Evolutionary conservation across 176 grass and related monocot genomes (phyloP), one percentile per base, ranked within the genome.

Genomic region (Avena insularis): DNA sequence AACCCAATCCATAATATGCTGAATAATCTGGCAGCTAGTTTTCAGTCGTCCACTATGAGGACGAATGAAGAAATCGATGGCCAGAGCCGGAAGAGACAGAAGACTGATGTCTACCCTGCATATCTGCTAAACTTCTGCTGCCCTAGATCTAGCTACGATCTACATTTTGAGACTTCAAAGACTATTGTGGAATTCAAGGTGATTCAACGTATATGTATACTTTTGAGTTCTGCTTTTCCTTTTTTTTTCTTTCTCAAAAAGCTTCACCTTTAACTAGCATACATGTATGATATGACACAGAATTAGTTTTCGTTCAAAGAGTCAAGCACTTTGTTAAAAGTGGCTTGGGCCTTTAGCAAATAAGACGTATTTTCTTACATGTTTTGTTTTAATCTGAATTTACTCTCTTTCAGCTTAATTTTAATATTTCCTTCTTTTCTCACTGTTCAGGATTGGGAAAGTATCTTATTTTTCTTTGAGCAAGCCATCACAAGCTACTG

Each of bases 111-210:
- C 23, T 94, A 91, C 69, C 93, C 92, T 59, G 91, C 93, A 78
- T 98, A 90, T 92, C 60, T 98, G 55, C 87, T 98, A 77, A 96
- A 98, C 54, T 71, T 98, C 25, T 83, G 66, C 92, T 98, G 96
- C 73, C 87, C 96, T 78, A 77, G 84, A 72, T 94, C 92, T 88
- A 90, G 69, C 83, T 96, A 96, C 23, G 92, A 94, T 78, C 78
- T 98, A 54, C 84, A 94, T 90, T 95, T 94, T 72, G 93, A 98
- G 90, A 88, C 96, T 82, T 94, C 90, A 78, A 92, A 96, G 87
- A 94, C 96, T 79, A 74, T 80, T 91, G 90, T 98, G 66, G 93
- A 98, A 91, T 98, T 98, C 84, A 98, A 94, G 92, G 96, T 98
- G 58, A 79, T 85, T 48, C 65, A 36, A 63, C 38, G 78, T 57